Evolutionary conservation across 2,329 filamentous ascomycete species (phyloP), one percentile per base, ranked within the genome.

Genomic region (Arthrinium phaeospermum): DNA sequence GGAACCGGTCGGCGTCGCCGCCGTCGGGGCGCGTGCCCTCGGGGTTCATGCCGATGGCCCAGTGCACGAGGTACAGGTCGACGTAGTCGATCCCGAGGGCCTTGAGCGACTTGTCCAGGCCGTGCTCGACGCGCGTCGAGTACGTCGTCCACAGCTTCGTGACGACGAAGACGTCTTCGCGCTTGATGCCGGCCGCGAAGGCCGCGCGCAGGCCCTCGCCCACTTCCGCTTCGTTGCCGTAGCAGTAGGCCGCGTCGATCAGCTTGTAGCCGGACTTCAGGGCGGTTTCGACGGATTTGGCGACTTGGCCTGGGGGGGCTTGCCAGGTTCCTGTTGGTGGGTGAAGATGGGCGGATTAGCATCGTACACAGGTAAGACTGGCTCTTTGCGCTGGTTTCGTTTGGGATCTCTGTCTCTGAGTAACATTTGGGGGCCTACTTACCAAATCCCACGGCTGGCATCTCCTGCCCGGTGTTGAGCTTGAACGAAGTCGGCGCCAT

Each of bases 131-230:
- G 8, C 91, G 87, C 44, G 89, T 90, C 82, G 92, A 91, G 85
- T 93, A 95, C 69, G 93, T 94, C 79, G 91, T 92, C 93, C 94
- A 97, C 49, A 95, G 88, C 87, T 97, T 97, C 78, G 91, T 94
- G 71, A 94, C 93, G 73, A 97, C 90, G 83, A 96, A 97, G 74
- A 97, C 84, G 72, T 97, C 93, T 80, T 93, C 89, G 74, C 94
- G 89, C 87, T 92, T 93, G 77, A 93, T 85, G 34, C 93, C 93
- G 6, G 90, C 84, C 37, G 85, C 86, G 78, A 96, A 90, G 44
- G 92, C 94, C 71, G 93, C 91, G 80, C 91, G 90, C 71, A 97
- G 88, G 13, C 93, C 94, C 79, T 91, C 85, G 75, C 94, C 94
- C 22, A 97, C 94, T 81, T 96, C 93, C 68, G 92, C 88, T 83